Percentiles rank a stretch among this genome's conserved stretches.
phyloP scores from a whole-genome alignment of 768 basidiomycete species.

The Termitomyces sp. region DNA sequence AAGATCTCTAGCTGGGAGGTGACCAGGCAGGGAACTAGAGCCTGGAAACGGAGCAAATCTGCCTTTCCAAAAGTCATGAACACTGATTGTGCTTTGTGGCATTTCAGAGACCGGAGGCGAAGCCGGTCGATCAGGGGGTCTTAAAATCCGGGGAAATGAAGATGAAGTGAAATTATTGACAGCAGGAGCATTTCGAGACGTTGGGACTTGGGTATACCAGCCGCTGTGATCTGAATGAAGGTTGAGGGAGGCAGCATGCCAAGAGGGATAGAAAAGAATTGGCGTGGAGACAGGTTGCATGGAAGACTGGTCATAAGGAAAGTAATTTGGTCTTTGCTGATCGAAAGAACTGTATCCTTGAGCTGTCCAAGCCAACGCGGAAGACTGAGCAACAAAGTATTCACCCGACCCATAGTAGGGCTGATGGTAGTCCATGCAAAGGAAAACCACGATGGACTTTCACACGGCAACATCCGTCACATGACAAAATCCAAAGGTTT shows the following conservation, averaged over 20 bases:
- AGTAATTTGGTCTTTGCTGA: neutral
- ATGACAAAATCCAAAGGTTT: neutral
- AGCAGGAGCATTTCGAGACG: neutral
- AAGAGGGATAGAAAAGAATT: neutral
- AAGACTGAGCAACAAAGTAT: constrained; percentile 1
- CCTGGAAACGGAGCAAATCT: constrained; percentile 40
- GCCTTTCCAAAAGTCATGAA: constrained; percentile 37
- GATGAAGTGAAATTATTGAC: neutral
- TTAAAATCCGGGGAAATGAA: neutral
- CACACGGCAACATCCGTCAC: neutral
- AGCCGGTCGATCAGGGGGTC: neutral
- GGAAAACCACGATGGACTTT: neutral
- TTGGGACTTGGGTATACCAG: constrained; percentile 9
- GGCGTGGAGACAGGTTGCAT: neutral
- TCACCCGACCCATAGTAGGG: constrained; percentile 3
- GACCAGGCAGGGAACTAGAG: constrained; percentile 28
- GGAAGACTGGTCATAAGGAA: neutral
- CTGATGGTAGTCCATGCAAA: constrained; percentile 13
- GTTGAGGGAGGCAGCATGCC: neutral
- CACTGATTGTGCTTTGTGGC: constrained; percentile 1
- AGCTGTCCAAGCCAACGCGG: neutral
- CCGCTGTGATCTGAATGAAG: constrained; percentile 13
- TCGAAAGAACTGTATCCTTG: neutral
- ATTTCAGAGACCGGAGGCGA: neutral
- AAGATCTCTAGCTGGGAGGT: constrained; percentile 21